Evolutionary conservation across 768 basidiomycete species (phyloP), one percentile per base, ranked within the genome.

Genomic region (Lentinula sp.): DNA sequence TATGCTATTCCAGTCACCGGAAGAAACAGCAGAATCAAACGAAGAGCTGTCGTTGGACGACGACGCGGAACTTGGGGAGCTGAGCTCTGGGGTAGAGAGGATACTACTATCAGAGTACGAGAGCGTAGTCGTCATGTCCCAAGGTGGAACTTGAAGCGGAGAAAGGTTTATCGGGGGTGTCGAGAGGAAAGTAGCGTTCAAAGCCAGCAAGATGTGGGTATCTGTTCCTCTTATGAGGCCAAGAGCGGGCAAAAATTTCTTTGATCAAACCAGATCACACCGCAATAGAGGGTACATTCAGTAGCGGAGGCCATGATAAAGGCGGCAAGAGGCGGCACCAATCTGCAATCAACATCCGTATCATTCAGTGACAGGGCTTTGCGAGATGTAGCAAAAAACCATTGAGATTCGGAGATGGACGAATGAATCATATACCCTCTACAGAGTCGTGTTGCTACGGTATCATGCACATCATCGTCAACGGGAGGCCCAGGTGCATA

Each of bases 21-120:
- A 48, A 7, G 45, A 59, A 8, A 45, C 16, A n/a, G 43, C 57
- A 12, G 57, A 59, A 35, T 33, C 23, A 33, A 60, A 60, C 4
- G 46, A 52, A 33, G 33, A 50, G n/a, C 48, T 36, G n/a, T 60
- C 59, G 18, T 51, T 60, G 8, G 58, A 59, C 49, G 59, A 60
- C 36, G 49, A 39, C n/a, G 57, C 12, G 36, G 36, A 33, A 32
- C 35, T 36, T 4, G 48, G 59, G 16, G 59, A 49, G 45, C 42
- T 49, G 28, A 60, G 41, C 7, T 39, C 59, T 52, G 59, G 59
- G 28, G 49, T 60, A 5, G 59, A 60, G 36, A 52, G 33, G 33
- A 51, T 13, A 41, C 59, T 59, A 33, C 58, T 60, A 13, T 13
- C 54, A 56, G 54, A 56, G 41, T 41, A 23, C 6, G 35, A 39